These are phyloP conservation scores for Populus euphratica DNA, from an alignment of 345 rosid genomes.

Conservation along the genomic window DNA sequence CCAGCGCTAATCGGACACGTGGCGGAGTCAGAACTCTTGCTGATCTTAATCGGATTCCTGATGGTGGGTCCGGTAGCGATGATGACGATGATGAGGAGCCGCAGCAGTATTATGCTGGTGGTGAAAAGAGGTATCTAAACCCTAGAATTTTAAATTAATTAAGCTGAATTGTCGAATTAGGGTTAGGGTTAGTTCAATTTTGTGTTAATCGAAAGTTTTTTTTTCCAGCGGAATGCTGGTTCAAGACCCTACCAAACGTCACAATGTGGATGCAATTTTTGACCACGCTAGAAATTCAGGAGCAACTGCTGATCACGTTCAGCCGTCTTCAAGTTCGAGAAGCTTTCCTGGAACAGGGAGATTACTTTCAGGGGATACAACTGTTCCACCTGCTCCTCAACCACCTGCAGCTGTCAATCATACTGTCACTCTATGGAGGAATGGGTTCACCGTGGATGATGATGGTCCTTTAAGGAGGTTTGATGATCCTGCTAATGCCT, in stretches of 20 bases:
- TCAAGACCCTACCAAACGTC: slow-evolving; percentile 64
- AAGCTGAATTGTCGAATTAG: background rate
- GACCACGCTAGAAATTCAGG: slow-evolving; percentile 54
- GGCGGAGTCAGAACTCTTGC: slow-evolving; percentile 69
- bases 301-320: slow-evolving; percentile 46
- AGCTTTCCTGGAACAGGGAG: slow-evolving; percentile 77
- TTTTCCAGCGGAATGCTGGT: slow-evolving; percentile 80
- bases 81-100: slow-evolving; percentile 59
- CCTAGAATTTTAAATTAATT: background rate
- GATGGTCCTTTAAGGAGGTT: slow-evolving; percentile 79
- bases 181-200: background rate
- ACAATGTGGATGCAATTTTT: slow-evolving; percentile 65
- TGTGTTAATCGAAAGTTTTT: background rate
- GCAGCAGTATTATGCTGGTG: slow-evolving; percentile 80
- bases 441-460: slow-evolving; percentile 88
- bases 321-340: slow-evolving; percentile 52
- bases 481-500: slow-evolving; percentile 74
- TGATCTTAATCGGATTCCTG: slow-evolving; percentile 68
- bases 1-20: slow-evolving; percentile 38
- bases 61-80: slow-evolving; percentile 19
- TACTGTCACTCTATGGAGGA: slow-evolving; percentile 77
- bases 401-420: slow-evolving; percentile 59
- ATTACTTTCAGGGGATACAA: slow-evolving; percentile 68
- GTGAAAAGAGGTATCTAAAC: slow-evolving; percentile 63
- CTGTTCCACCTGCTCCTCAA: slow-evolving; percentile 43